Percentiles rank a stretch among this genome's conserved stretches.
Conservation (phyloP, 345 rosid species). For the Pistacia integerrima region DNA sequence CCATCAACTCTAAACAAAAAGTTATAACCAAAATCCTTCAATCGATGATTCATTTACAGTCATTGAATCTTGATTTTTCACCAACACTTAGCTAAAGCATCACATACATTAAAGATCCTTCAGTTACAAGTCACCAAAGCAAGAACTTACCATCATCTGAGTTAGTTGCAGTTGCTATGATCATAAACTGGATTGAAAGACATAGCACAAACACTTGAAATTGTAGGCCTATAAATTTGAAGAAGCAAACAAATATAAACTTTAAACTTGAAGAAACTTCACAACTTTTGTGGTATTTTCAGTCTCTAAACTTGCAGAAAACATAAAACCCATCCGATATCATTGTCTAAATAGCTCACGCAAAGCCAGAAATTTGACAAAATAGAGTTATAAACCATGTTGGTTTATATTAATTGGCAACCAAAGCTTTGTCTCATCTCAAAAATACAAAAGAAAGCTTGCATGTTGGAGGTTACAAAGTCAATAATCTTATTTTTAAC, state of each 20-base stretch:
- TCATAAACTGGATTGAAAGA: neutral
- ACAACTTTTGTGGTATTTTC: neutral
- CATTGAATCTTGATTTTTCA: too few species aligned
- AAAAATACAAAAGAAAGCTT: too few species aligned
- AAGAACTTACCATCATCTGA: neutral
- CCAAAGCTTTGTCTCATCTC: too few species aligned
- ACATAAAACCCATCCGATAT: neutral
- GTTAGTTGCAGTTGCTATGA: constrained; percentile 13
- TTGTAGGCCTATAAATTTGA: neutral
- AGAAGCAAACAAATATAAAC: neutral
- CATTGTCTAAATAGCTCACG: neutral
- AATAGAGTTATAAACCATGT: too few species aligned
- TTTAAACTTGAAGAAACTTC: neutral
- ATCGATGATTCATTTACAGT: too few species aligned
- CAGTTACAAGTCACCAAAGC: neutral
- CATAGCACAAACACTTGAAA: constrained; percentile 1
- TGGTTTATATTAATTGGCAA: too few species aligned
- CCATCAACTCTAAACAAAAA: too few species aligned
- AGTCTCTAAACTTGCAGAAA: neutral
- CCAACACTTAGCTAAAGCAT: too few species aligned
- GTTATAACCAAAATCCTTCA: too few species aligned
- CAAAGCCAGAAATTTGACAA: too few species aligned
- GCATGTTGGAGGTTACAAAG: too few species aligned
- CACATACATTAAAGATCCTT: neutral
- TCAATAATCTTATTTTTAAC: too few species aligned